phyloP scores from a whole-genome alignment of 495 filamentous ascomycete species.

The Tuber microsphaerosporum region DNA sequence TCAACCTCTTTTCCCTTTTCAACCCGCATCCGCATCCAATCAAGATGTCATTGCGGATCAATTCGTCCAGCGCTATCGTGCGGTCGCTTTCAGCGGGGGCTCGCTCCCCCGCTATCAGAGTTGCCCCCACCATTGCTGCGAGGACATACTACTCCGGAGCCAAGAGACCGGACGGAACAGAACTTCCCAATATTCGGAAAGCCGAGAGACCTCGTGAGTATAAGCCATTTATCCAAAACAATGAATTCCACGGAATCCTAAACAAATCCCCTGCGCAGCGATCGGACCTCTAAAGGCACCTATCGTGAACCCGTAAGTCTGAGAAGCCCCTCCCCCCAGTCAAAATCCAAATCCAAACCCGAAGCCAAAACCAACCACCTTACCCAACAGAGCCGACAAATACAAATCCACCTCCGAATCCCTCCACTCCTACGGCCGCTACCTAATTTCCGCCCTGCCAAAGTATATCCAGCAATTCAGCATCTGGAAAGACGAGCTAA shows the following conservation, averaged over 20 bases:
- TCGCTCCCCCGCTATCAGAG: slow-evolving; percentile 16
- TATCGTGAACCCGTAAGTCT: slow-evolving; percentile 61
- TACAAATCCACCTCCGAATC: slow-evolving; percentile 73
- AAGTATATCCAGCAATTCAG: slow-evolving; percentile 99
- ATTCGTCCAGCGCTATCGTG: slow-evolving; percentile 18
- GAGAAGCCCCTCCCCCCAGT: not conserved
- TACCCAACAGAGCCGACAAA: slow-evolving; percentile 58
- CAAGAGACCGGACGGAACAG: slow-evolving; percentile 35
- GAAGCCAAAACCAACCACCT: slow-evolving; percentile 38
- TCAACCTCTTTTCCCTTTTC: not conserved
- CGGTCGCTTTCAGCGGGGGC: slow-evolving; percentile 41
- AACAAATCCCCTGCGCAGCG: slow-evolving; percentile 42
- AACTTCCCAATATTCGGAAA: slow-evolving; percentile 60
- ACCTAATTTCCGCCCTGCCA: slow-evolving; percentile 90
- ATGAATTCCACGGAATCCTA: not conserved
- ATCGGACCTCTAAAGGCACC: slow-evolving; percentile 63
- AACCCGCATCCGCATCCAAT: not conserved
- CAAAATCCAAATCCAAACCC: not conserved
- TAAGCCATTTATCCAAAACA: not conserved
- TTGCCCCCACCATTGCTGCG: slow-evolving; percentile 13
- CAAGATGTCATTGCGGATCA: slow-evolving; percentile 42
- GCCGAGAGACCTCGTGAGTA: slow-evolving; percentile 57
- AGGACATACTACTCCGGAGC: slow-evolving; percentile 36
- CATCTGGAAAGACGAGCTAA: slow-evolving; percentile 98
- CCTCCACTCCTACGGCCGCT: slow-evolving; percentile 89